phyloP scores from a whole-genome alignment of 306 rosid genomes.

The Aeschynomene evenia region DNA sequence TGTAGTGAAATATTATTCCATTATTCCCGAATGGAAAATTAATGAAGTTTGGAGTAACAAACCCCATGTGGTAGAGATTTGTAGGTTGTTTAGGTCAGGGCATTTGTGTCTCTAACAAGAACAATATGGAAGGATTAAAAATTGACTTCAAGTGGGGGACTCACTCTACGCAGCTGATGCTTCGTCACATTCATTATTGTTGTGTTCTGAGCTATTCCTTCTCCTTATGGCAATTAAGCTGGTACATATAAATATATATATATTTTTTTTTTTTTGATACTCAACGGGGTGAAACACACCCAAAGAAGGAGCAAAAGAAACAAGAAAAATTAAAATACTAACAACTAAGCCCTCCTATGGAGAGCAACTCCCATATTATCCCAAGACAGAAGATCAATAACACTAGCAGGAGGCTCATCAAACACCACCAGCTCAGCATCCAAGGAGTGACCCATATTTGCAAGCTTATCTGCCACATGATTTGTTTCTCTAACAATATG shows the following conservation, averaged over 20 bases:
- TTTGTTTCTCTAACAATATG: too few relatives aligned
- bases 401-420: too few relatives aligned
- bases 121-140: conserved; percentile 31
- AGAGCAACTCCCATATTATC: too few relatives aligned
- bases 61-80: conserved; percentile 31
- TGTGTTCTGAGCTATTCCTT: conserved; percentile 31
- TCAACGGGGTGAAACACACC: too few relatives aligned
- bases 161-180: conserved; percentile 17
- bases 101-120: conserved; percentile 30
- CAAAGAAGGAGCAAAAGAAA: too few relatives aligned
- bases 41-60: conserved; percentile 23
- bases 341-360: too few relatives aligned
- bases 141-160: conserved; percentile 35
- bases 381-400: too few relatives aligned
- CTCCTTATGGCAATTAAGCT: conserved; percentile 25
- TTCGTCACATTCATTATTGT: conserved; percentile 31
- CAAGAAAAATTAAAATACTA: too few relatives aligned
- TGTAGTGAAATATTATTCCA: conserved; percentile 26
- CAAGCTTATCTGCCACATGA: too few relatives aligned
- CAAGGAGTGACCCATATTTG: too few relatives aligned
- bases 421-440: too few relatives aligned
- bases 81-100: conserved; percentile 28
- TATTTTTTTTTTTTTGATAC: too few relatives aligned
- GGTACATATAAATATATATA: neutral
- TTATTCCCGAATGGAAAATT: conserved; percentile 22